Evolutionary conservation across 116 monocot genomes (phyloP).

Genomic region (Dioscorea cayenensis): DNA sequence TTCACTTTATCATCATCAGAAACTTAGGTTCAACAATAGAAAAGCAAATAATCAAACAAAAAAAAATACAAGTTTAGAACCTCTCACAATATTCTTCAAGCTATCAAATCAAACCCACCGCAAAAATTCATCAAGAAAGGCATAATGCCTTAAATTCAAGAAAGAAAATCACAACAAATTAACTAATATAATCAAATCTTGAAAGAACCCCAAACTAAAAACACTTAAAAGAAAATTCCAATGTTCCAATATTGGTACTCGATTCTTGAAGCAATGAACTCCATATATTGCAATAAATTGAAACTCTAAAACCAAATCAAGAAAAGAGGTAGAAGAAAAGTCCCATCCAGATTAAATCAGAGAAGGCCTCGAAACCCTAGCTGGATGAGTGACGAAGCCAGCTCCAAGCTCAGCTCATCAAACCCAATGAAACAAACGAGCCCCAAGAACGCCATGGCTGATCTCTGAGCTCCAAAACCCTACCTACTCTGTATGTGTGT

Average conservation of each 20-base stretch:
- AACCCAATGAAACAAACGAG: slow-evolving; percentile 62
- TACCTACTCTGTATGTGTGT: no score
- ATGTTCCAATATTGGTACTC: neutral
- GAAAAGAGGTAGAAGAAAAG: no score
- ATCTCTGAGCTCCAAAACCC: no score
- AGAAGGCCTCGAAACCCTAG: slow-evolving; percentile 36
- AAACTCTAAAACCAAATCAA: no score
- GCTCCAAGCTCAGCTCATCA: slow-evolving; percentile 43
- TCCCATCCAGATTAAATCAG: neutral
- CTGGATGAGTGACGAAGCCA: slow-evolving; percentile 48
- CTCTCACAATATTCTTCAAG: slow-evolving; percentile 25
- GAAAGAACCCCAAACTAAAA: neutral
- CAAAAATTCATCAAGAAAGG: slow-evolving; percentile 23
- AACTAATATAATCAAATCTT: neutral
- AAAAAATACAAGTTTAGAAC: slow-evolving; percentile 7
- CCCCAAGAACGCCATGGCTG: slow-evolving; percentile 3
- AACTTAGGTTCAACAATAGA: neutral
- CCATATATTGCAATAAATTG: no score
- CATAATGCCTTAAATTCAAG: slow-evolving; percentile 4
- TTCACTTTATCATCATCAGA: neutral
- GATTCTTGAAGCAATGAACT: neutral
- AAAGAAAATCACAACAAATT: neutral
- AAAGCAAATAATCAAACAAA: neutral
- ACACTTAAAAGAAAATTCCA: no score
- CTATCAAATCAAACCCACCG: slow-evolving; percentile 31